Conservation (phyloP, 2,329 filamentous ascomycete species). For the Aplosporella prunicola region DNA sequence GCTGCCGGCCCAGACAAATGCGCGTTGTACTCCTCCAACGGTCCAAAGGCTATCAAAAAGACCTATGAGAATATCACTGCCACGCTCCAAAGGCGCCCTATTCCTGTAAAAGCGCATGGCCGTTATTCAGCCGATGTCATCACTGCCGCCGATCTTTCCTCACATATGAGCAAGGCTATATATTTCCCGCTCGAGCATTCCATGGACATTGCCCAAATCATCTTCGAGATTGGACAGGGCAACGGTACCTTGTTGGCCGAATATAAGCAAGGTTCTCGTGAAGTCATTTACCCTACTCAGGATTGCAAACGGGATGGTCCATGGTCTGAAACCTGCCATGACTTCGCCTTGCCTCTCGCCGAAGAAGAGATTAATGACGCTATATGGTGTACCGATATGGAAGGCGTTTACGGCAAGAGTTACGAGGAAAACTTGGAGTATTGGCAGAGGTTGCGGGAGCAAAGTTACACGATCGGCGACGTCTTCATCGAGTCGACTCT, state of each 20-base stretch:
- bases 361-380: neutral
- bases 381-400: neutral
- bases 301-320: slow-evolving; percentile 5
- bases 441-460: neutral
- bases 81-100: neutral
- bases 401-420: neutral
- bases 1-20: slow-evolving; percentile 32
- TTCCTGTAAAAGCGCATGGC: neutral
- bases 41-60: neutral
- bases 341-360: neutral
- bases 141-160: slow-evolving; percentile 2
- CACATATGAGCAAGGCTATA: slow-evolving; percentile 4
- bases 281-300: neutral
- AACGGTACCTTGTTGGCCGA: slow-evolving; percentile 9
- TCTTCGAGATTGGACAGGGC: slow-evolving; percentile 1
- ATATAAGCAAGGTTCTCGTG: slow-evolving; percentile 4
- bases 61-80: neutral
- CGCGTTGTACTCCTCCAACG: slow-evolving; percentile 16
- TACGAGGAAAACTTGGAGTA: neutral
- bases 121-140: neutral
- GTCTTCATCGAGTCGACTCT: neutral
- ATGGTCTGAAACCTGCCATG: slow-evolving; percentile 7
- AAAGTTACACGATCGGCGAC: neutral
- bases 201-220: slow-evolving; percentile 1
- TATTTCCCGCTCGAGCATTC: slow-evolving; percentile 8